Conservation (phyloP, 345 rosid genomes). For the Melastoma malabathricum region DNA sequence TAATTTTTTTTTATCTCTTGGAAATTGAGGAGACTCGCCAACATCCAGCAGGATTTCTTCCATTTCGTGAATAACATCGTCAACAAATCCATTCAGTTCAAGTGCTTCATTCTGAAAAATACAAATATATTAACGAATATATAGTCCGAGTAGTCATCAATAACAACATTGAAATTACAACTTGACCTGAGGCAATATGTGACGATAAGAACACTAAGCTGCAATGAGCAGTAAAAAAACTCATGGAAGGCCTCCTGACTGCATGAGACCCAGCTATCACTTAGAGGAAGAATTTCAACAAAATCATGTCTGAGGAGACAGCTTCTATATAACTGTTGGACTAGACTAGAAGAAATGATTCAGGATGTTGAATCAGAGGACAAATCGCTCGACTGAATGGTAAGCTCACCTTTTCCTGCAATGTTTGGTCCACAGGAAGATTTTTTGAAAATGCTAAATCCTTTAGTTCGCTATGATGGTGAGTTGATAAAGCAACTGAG, state of each 20-base stretch:
- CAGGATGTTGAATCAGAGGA: too few species aligned
- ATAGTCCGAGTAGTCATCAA: constrained; percentile 3
- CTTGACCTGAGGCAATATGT: too few species aligned
- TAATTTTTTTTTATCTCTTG: constrained; percentile 31
- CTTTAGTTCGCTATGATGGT: constrained; percentile 10
- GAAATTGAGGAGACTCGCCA: constrained; percentile 45
- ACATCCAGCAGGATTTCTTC: constrained; percentile 86
- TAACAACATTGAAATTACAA: too few species aligned
- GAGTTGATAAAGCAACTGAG: constrained; percentile 15
- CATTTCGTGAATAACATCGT: constrained; percentile 92
- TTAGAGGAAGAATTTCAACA: too few species aligned
- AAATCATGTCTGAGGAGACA: too few species aligned
- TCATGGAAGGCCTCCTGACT: too few species aligned
- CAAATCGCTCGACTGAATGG: too few species aligned
- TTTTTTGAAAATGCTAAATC: constrained; percentile 17
- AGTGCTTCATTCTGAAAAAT: constrained; percentile 40
- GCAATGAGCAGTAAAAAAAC: too few species aligned
- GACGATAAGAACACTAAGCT: too few species aligned
- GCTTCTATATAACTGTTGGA: too few species aligned
- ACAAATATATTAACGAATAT: constrained; percentile 2
- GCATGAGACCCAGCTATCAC: too few species aligned
- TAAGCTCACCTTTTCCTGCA: constrained; percentile 42
- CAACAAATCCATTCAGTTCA: constrained; percentile 48
- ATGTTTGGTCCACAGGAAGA: constrained; percentile 18
- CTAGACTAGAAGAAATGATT: too few species aligned